Conservation (phyloP, 2,329 filamentous ascomycete genomes). For the Pestalotiopsis sp. region DNA sequence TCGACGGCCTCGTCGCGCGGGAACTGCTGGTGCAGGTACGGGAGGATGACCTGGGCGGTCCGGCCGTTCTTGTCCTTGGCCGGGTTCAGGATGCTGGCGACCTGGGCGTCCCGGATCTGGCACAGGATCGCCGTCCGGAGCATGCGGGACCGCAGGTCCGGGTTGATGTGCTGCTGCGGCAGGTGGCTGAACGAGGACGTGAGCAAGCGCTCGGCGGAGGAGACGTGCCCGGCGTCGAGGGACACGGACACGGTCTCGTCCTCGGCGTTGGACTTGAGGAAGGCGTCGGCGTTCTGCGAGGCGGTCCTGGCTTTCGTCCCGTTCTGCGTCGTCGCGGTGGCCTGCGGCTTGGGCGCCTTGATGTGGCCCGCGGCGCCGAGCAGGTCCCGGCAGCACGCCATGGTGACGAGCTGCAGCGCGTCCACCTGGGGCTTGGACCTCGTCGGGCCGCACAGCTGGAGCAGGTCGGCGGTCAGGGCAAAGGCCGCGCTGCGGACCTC, state of each 20-base stretch:
- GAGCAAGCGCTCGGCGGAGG: constrained; percentile 65
- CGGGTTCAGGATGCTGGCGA: constrained; percentile 82
- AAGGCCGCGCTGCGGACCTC: constrained; percentile 66
- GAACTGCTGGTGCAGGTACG: constrained; percentile 73
- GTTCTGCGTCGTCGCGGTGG: constrained; percentile 34
- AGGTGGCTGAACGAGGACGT: constrained; percentile 63
- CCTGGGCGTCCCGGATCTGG: constrained; percentile 70
- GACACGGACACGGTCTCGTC: constrained; percentile 32
- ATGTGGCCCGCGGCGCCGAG: constrained; percentile 57
- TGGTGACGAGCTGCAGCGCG: constrained; percentile 64
- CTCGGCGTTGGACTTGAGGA: constrained; percentile 54
- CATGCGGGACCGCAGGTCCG: constrained; percentile 72
- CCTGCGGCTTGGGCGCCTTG: constrained; percentile 39
- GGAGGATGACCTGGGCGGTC: constrained; percentile 74
- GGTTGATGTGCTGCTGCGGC: constrained; percentile 69
- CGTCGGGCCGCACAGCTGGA: constrained; percentile 66
- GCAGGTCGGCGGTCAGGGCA: constrained; percentile 55
- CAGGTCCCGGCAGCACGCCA: constrained; percentile 75
- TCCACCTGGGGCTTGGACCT: constrained; percentile 68
- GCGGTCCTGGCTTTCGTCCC: constrained; percentile 43
- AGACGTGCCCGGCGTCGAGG: constrained; percentile 49
- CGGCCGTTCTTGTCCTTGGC: constrained; percentile 65
- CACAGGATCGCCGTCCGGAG: constrained; percentile 81
- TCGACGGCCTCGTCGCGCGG: constrained; percentile 69
- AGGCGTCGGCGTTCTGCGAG: constrained; percentile 72